Evolutionary conservation across 2,329 filamentous ascomycete genomes (phyloP).

Genomic region (Penicillium crustosum): DNA sequence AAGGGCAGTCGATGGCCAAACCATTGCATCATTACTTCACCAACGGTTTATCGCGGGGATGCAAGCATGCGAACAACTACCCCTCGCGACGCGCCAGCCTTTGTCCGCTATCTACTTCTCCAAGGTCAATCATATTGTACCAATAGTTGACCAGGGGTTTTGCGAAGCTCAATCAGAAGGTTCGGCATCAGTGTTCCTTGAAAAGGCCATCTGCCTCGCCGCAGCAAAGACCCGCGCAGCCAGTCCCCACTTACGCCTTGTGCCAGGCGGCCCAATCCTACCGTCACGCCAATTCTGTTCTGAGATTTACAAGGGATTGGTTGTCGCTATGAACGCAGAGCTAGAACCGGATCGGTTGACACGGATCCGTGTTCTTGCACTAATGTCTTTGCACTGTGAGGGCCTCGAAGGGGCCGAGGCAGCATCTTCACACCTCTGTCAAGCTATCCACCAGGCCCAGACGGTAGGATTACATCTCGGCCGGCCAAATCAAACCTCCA

Average conservation of each 20-base stretch:
- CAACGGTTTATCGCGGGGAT: slow-evolving; percentile 27
- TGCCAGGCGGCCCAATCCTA: slow-evolving; percentile 31
- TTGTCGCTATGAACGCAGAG: slow-evolving; percentile 39
- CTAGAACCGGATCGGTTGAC: slow-evolving; percentile 40
- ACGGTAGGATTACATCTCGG: slow-evolving; percentile 42
- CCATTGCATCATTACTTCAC: slow-evolving; percentile 23
- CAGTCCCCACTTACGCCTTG: slow-evolving; percentile 33
- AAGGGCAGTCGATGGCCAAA: slow-evolving; percentile 4
- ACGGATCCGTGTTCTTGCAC: slow-evolving; percentile 39
- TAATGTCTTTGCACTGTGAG: slow-evolving; percentile 45
- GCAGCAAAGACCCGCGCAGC: slow-evolving; percentile 41
- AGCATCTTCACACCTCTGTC: slow-evolving; percentile 41
- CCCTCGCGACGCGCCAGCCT: slow-evolving; percentile 32
- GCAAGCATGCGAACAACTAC: slow-evolving; percentile 33
- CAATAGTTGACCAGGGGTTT: slow-evolving; percentile 36
- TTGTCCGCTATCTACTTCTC: slow-evolving; percentile 39
- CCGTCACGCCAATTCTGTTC: slow-evolving; percentile 40
- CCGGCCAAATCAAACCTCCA: slow-evolving; percentile 32
- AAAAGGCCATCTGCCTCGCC: slow-evolving; percentile 43
- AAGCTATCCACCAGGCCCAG: slow-evolving; percentile 44
- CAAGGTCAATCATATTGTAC: slow-evolving; percentile 41
- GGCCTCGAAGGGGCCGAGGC: slow-evolving; percentile 43
- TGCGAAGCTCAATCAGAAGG: slow-evolving; percentile 27
- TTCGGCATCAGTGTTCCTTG: slow-evolving; percentile 35
- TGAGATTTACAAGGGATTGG: slow-evolving; percentile 39